These are phyloP conservation scores for Sechiopsis laciniata DNA, from an alignment of 306 rosid species.

Conservation along the genomic window DNA sequence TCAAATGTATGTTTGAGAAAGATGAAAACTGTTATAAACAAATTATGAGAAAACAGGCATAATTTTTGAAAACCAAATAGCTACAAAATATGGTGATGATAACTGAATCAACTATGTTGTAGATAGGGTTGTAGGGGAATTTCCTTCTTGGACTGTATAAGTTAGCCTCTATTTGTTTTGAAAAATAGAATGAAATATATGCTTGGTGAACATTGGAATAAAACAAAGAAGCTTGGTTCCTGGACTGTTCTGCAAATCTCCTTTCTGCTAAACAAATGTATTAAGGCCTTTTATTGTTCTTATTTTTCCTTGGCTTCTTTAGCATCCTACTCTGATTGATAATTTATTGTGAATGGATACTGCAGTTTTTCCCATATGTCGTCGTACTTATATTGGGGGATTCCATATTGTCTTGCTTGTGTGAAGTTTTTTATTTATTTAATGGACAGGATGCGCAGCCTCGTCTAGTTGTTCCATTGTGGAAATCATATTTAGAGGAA, in stretches of 20 bases:
- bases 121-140: background rate
- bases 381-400: background rate
- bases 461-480: slow-evolving; percentile 55
- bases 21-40: too few relatives aligned
- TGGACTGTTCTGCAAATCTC: slow-evolving; percentile 1
- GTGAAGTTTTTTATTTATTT: slow-evolving; percentile 18
- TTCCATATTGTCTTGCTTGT: slow-evolving; percentile 16
- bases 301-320: background rate
- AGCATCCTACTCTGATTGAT: background rate
- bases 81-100: background rate
- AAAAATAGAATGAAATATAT: background rate
- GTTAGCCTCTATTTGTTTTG: background rate
- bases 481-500: slow-evolving; percentile 84
- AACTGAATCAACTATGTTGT: background rate
- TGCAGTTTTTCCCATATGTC: background rate
- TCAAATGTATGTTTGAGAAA: too few relatives aligned
- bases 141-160: background rate
- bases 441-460: slow-evolving; percentile 81
- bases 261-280: background rate
- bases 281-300: background rate
- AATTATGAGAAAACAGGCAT: too few relatives aligned
- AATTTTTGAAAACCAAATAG: too few relatives aligned
- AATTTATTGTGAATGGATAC: slow-evolving; percentile 10
- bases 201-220: background rate
- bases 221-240: background rate